phyloP scores from a whole-genome alignment of 208 protist species.

The Trypanosomatidae sp. region DNA sequence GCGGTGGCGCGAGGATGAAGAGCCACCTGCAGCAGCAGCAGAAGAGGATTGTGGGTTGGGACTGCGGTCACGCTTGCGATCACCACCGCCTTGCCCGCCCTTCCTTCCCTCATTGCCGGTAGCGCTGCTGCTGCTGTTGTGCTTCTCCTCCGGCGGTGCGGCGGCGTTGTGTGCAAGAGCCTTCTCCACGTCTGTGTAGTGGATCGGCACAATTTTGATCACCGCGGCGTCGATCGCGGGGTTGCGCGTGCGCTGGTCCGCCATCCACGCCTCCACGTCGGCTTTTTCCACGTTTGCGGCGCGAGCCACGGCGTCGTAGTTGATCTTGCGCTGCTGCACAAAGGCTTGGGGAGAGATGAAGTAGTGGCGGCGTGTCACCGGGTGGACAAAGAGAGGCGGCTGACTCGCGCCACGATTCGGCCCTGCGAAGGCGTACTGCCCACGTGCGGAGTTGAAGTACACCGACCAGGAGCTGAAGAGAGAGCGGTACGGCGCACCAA shows the following conservation, averaged over 20 bases:
- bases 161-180: constrained; percentile 13
- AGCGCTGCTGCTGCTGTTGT: too few relatives aligned
- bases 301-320: constrained; percentile 35
- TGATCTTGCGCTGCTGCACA: constrained; percentile 51
- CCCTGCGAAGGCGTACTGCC: constrained; percentile 22
- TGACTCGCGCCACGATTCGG: constrained; percentile 13
- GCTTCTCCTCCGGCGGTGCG: too few relatives aligned
- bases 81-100: too few relatives aligned
- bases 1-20: too few relatives aligned
- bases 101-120: too few relatives aligned
- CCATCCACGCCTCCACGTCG: constrained; percentile 65
- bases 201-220: constrained; percentile 44
- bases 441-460: constrained; percentile 24
- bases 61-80: too few relatives aligned
- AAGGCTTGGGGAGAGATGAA: constrained; percentile 73
- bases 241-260: constrained; percentile 63
- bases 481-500: constrained; percentile 16
- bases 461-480: constrained; percentile 22
- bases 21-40: too few relatives aligned
- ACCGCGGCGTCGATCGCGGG: constrained; percentile 59
- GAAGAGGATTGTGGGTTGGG: too few relatives aligned
- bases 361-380: constrained; percentile 46
- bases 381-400: constrained; percentile 42
- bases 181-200: constrained; percentile 46
- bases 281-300: constrained; percentile 18